Percentiles rank a stretch among this genome's conserved stretches.
Evolutionary conservation across 1,139 yeast species (phyloP).

Genomic region (Sugiyamaella pinicola): DNA sequence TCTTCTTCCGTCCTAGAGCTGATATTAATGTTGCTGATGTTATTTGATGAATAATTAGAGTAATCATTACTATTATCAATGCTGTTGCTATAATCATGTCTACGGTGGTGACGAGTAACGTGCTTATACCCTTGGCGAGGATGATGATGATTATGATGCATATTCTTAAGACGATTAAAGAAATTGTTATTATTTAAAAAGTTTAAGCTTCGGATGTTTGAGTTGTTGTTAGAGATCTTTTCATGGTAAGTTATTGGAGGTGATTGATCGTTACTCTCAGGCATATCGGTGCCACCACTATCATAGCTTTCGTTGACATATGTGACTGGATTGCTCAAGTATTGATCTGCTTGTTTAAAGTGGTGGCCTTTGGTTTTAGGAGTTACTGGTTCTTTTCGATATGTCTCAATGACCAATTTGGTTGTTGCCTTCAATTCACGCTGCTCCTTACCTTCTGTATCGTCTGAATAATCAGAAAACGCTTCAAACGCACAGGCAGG

Average conservation of each 20-base stretch:
- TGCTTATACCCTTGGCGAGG: background rate
- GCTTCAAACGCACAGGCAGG: slow-evolving; percentile 23
- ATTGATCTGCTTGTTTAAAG: background rate
- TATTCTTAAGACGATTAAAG: slow-evolving; percentile 10
- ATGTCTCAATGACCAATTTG: slow-evolving; percentile 22
- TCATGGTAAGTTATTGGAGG: background rate
- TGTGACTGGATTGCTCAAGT: too few species aligned
- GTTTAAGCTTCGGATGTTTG: background rate
- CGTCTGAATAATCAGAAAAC: slow-evolving; percentile 19
- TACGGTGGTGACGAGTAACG: background rate
- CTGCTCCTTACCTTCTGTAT: slow-evolving; percentile 27
- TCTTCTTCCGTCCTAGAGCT: slow-evolving; percentile 7
- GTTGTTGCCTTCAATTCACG: slow-evolving; percentile 26
- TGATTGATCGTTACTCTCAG: background rate
- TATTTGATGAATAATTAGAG: slow-evolving; percentile 3
- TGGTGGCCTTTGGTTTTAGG: background rate
- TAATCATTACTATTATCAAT: slow-evolving; percentile 3
- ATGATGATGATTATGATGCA: slow-evolving; percentile 2
- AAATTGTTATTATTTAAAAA: slow-evolving; percentile 3
- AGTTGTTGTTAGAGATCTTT: too few species aligned
- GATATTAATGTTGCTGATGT: slow-evolving; percentile 4
- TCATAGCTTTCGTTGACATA: too few species aligned
- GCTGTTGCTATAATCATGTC: slow-evolving; percentile 3
- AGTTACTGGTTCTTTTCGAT: slow-evolving; percentile 29
- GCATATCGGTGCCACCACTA: too few species aligned